Evolutionary conservation across 495 filamentous ascomycete species (phyloP), one percentile per base, ranked within the genome.

Genomic region (Lepraria neglecta): DNA sequence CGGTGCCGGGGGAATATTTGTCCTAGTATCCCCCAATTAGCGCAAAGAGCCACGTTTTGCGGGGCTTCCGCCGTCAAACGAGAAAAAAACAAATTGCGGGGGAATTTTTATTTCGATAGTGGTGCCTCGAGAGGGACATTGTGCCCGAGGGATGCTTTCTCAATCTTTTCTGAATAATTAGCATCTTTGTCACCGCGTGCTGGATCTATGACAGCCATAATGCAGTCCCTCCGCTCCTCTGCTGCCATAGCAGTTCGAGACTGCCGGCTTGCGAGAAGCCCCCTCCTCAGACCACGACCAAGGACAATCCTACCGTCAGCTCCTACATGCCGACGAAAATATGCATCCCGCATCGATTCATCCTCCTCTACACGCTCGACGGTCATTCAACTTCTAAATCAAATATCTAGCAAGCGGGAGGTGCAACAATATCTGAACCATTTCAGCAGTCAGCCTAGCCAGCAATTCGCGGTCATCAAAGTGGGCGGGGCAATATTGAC

Each of bases 371-470:
- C 92, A 45, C 85, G 94, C 60, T 87, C 86, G 31, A 95, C 94
- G 57, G 92, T 98, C 45, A 86, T 97, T 63, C 91, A 96, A 75
- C 79, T 96, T 61, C 80, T 97, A 62, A 96, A 91, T 77, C 95
- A 95, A 72, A 94, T 98, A 67, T 91, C 90, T 50, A 96, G 91
- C 55, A 97, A 96, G 82, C 82, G 94, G 57, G 94, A 98, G 76
- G 92, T 96, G 44, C 89, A 97, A 78, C 94, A 97, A 71, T 98
- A 98, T 76, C 86, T 97, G 58, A 95, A 92, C 57, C 92, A 97
- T 71, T 98, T 98, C 80, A 38, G 35, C 35, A 38, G 35, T 12
- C 35, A 38, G 35, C 35, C 51, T 14, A 54, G 51, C 17, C 51
- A 54, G 51, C 51, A 54, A 21, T 54, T 54, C 30, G 51, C 94